Base-by-base conservation (phyloP, 495 filamentous ascomycete genomes). In the Rhypophila decipiens region DNA sequence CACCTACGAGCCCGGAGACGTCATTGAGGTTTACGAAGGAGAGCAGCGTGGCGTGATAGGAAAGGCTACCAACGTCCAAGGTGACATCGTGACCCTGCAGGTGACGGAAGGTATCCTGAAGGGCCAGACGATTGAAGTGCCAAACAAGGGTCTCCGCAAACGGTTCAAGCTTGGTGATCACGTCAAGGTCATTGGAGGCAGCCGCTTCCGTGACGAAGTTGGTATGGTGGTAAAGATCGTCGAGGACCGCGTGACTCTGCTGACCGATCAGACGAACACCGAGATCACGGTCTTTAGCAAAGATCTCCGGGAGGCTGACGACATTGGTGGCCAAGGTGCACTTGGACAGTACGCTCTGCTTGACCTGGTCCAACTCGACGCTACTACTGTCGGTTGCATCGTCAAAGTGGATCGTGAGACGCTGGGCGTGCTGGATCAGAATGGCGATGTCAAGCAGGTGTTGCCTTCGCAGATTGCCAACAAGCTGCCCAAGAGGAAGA, bases 231-330 rank as follows among this genome's bases (percentile, higher is more conserved):
- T 96, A 37, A 85, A 87, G 61, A 93, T 96, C 50, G 82, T 79
- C 49, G 85, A 90, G 23, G 94, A 97, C 61, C 80, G 84, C 18
- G 90, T 99, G 38, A 97, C 94, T 1, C 67, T 99, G 44, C 68
- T 97, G 23, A 94, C 84, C 44, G 94, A 99, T 66, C 84, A 90
- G 56, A 90, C 77, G 43, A 89, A 90, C 68, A 81, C 84, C 44
- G 94, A 97, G 64, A 87, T 99, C 49, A 96, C 90, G 0, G 91
- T 99, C 2, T 99, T 99, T 70, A 96, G 90, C 67, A 96, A 95
- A 58, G 94, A 99, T 65, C 73, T 99, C 31, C 79, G 93, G 47
- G 85, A 95, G 63, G 93, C 94, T 34, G 86, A 84, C 38, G 93
- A 99, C 55, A 86, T 90, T 53, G 89, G 87, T 45, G 87, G 83